A percentile compares a stretch with the other conserved stretches of the same genome.
These are phyloP conservation scores for Cyberlindnera subsufficiens DNA, from an alignment of 805 yeast genomes.

Conservation along the genomic window DNA sequence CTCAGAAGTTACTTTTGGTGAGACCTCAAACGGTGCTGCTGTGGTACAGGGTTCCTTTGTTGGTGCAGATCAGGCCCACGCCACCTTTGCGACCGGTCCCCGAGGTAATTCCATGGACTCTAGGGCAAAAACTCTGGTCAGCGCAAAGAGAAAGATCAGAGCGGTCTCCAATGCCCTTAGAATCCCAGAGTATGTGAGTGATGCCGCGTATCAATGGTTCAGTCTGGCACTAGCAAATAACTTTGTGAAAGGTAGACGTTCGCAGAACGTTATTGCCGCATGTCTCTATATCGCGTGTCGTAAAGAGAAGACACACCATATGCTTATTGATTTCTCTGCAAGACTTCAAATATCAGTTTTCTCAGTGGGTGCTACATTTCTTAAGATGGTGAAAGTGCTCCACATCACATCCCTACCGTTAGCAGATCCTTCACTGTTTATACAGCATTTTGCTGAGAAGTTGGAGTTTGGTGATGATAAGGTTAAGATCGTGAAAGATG, in stretches of 20 bases:
- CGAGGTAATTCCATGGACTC: constrained; percentile 74
- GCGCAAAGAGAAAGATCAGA: constrained; percentile 73
- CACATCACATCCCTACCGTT: constrained; percentile 74
- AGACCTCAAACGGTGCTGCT: constrained; percentile 89
- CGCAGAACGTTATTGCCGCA: constrained; percentile 93
- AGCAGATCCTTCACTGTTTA: constrained; percentile 91
- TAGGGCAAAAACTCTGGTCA: constrained; percentile 81
- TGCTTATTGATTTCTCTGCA: constrained; percentile 93
- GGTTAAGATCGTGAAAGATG: constrained; percentile 78
- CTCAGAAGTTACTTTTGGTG: constrained; percentile 92
- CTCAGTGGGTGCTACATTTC: constrained; percentile 92
- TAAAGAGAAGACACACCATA: constrained; percentile 83
- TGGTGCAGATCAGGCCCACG: constrained; percentile 79
- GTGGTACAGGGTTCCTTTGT: constrained; percentile 93
- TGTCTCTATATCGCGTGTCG: constrained; percentile 95
- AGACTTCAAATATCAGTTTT: constrained; percentile 86
- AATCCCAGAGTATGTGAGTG: constrained; percentile 81
- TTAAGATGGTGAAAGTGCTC: constrained; percentile 84
- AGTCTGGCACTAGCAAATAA: constrained; percentile 78
- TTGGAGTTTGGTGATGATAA: constrained; percentile 73
- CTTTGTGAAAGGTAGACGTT: constrained; percentile 94
- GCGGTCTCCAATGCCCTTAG: constrained; percentile 73
- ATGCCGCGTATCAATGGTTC: constrained; percentile 86
- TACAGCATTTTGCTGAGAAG: constrained; percentile 88
- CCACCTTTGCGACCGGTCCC: constrained; percentile 58